phyloP scores from a whole-genome alignment of 176 grass and related monocot species.

The Canna indica region DNA sequence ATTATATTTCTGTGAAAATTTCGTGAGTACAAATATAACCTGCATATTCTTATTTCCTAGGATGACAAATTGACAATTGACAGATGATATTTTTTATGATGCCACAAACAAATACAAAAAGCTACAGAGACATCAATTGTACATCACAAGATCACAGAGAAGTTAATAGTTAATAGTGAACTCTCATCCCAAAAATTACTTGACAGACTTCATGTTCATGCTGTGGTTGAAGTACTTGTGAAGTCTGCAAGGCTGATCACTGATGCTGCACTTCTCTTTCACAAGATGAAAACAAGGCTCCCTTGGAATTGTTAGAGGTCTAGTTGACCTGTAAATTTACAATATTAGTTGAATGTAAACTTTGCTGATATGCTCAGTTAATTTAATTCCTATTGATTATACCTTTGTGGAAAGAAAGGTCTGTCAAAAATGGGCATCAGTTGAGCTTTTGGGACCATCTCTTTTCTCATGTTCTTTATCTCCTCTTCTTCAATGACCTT shows the following conservation, averaged over 20 bases:
- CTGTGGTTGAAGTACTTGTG: background rate
- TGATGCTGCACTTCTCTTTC: slow-evolving; percentile 66
- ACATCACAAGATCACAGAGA: background rate
- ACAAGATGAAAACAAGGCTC: slow-evolving; percentile 60
- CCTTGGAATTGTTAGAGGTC: slow-evolving; percentile 68
- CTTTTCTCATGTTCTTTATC: slow-evolving; percentile 89
- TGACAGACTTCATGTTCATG: background rate
- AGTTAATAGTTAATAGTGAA: background rate
- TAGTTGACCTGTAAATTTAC: slow-evolving; percentile 43
- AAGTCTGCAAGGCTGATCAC: slow-evolving; percentile 16
- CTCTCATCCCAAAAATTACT: background rate
- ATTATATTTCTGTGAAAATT: too few species aligned
- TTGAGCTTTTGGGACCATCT: slow-evolving; percentile 95
- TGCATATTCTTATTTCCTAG: too few species aligned
- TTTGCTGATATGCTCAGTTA: too few species aligned
- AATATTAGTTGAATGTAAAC: too few species aligned
- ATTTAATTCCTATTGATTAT: too few species aligned
- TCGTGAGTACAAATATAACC: too few species aligned
- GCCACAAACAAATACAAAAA: background rate
- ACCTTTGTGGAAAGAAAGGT: slow-evolving; percentile 82
- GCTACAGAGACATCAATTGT: background rate
- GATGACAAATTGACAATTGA: too few species aligned
- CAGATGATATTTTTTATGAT: too few species aligned
- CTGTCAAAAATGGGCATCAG: slow-evolving; percentile 91
- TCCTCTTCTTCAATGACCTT: slow-evolving; percentile 87